Evolutionary conservation across 202 grass and related monocot species (phyloP), one percentile per base, ranked within the genome.

Genomic region (Eragrostis tef): DNA sequence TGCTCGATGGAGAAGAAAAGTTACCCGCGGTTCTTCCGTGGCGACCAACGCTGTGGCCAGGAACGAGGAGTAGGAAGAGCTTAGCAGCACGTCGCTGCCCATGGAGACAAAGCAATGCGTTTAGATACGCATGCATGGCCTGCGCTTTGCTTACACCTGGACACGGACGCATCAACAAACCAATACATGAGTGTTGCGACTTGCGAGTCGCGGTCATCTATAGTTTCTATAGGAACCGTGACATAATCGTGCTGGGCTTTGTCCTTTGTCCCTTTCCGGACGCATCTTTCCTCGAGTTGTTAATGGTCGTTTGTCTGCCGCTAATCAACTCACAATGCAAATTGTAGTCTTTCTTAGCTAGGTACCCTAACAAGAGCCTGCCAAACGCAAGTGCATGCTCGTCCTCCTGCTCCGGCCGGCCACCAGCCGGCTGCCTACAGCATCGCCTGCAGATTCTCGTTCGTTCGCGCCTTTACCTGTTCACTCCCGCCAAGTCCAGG

Each of bases 61-160:
- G 29, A 31, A 31, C 29, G 29, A 31, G 29, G 29, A 31, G 29
- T 1, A 31, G 29, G 29, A 31, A 31, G 29, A 39, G 34, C 34
- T 31, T 39, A 39, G 34, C 34, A 39, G 34, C 34, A 39, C 34
- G 34, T 39, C 34, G 34, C 34, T 39, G 34, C 34, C 34, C 34
- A 39, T 5, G 34, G 34, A 39, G 34, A 39, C 34, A 39, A 39
- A 39, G 34, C 34, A 39, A 39, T 39, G 34, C 34, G 34, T 39
- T 39, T 39, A 39, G 15, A 19, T 52, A 53, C 5, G 16, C 50
- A 9, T 54, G 52, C 52, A 20, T 54, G 19, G 52, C 19, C 52
- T 54, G 52, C 65, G 12, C n/a, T 74, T 43, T 61, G 53, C 73
- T 59, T 58, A 75, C 73, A 26, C 46, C 13, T 44, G 54, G 73